These are phyloP conservation scores for Lentinula boryana DNA, from an alignment of 768 basidiomycete genomes.

Conservation along the genomic window DNA sequence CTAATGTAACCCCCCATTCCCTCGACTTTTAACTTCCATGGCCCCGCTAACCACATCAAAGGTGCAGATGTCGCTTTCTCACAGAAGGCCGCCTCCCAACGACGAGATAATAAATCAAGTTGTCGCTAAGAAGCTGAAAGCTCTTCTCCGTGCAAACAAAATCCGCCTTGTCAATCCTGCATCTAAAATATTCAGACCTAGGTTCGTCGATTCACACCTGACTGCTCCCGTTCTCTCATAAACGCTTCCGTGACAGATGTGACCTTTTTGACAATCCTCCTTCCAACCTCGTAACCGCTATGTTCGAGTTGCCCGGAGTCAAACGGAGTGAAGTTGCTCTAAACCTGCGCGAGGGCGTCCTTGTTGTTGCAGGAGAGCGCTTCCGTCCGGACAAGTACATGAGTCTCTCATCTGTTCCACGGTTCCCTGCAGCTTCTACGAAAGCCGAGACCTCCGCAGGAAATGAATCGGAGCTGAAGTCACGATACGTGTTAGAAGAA, in stretches of 20 bases:
- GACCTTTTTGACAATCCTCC: neutral
- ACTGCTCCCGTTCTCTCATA: neutral
- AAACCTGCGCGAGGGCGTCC: neutral
- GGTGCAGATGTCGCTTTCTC: neutral
- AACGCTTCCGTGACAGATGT: neutral
- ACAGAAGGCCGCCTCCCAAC: neutral
- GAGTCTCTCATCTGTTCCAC: neutral
- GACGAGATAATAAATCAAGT: neutral
- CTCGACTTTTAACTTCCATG: neutral
- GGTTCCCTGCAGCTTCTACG: neutral
- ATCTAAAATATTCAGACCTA: neutral
- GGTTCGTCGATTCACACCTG: neutral
- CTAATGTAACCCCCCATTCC: neutral
- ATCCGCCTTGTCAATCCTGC: neutral
- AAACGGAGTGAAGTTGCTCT: neutral
- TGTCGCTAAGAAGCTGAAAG: neutral
- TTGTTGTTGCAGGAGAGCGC: neutral
- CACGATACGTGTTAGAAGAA: neutral
- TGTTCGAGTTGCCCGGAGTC: slow-evolving; percentile 2
- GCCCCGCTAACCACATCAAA: neutral
- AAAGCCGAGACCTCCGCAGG: neutral
- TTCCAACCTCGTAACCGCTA: neutral
- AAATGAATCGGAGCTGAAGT: neutral
- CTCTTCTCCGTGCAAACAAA: neutral
- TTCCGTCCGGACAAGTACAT: neutral